A percentile compares a stretch with the other conserved stretches of the same genome.
phyloP scores from a whole-genome alignment of 139 green algal genomes.

The Tetradesmus lagerheimii region DNA sequence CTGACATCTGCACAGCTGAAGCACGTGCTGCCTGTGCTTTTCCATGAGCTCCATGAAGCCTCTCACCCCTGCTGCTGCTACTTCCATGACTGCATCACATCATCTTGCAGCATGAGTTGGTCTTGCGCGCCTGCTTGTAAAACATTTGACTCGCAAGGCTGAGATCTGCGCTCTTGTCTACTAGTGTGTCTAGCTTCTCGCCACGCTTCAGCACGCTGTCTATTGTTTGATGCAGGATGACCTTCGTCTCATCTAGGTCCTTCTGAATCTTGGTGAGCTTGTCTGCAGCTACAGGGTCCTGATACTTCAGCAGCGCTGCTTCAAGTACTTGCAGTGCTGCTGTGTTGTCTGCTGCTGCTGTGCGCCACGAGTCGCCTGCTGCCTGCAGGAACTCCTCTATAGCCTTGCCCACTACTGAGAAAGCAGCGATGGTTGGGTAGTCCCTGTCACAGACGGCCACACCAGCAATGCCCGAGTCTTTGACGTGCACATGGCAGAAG shows the following conservation, averaged over 20 bases:
- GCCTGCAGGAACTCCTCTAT: constrained; percentile 48
- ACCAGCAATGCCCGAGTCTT: constrained; percentile 85
- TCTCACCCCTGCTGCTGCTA: background rate
- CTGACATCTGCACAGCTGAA: background rate
- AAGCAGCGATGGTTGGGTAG: constrained; percentile 94
- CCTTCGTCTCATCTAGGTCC: constrained; percentile 95
- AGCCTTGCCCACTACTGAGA: constrained; percentile 91
- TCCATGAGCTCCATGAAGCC: too few relatives aligned
- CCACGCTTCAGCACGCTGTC: constrained; percentile 96
- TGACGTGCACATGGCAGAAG: constrained; percentile 93
- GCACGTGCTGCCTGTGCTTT: background rate
- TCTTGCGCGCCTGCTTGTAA: constrained; percentile 92
- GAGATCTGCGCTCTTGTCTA: constrained; percentile 97
- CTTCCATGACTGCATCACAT: constrained; percentile 69
- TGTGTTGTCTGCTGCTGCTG: constrained; percentile 67
- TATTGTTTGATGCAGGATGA: constrained; percentile 98
- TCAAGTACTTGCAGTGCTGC: constrained; percentile 72
- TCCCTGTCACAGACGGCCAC: constrained; percentile 93
- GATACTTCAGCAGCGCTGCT: constrained; percentile 89
- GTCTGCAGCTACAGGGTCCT: constrained; percentile 95
- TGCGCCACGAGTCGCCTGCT: constrained; percentile 75
- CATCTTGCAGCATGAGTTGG: constrained; percentile 90
- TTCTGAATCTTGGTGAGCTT: constrained; percentile 98
- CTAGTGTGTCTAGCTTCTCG: constrained; percentile 97
- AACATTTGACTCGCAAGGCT: constrained; percentile 98